A percentile compares a stretch with the other conserved stretches of the same genome.
Conservation (phyloP, 257 asterid species). For the Thymus mandschuricus region DNA sequence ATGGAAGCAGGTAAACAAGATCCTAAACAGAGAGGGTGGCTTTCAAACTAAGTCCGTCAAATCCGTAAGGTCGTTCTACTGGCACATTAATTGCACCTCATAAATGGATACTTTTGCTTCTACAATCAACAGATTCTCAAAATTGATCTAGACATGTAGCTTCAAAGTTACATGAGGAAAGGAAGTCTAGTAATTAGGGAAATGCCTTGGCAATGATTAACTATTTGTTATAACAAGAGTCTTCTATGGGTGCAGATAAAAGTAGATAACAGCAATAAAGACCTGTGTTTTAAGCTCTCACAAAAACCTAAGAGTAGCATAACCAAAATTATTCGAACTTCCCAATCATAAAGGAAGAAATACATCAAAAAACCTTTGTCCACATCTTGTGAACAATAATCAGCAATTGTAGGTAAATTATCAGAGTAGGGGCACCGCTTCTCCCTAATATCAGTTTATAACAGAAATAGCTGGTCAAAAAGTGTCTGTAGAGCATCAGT, state of each 20-base stretch:
- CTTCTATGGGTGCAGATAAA: neutral
- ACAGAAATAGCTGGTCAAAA: slow-evolving; percentile 8
- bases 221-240: neutral
- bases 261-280: neutral
- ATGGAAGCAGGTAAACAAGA: neutral
- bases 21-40: neutral
- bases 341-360: neutral
- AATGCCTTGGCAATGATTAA: neutral
- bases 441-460: neutral
- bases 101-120: slow-evolving; percentile 3
- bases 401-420: no score
- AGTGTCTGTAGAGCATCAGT: neutral
- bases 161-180: neutral
- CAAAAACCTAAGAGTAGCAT: slow-evolving; percentile 1
- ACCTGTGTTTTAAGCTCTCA: neutral
- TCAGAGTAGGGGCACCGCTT: no score
- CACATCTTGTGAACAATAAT: neutral
- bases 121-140: neutral
- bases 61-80: slow-evolving; percentile 7
- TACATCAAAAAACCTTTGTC: neutral
- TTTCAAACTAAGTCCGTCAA: neutral
- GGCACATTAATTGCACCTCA: slow-evolving; percentile 23
- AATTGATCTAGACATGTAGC: neutral
- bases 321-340: neutral
- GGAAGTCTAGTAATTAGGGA: neutral